Evolutionary conservation across 148 eudicot species (phyloP), one percentile per base, ranked within the genome.

Genomic region (Amaranthus hypochondriacus): DNA sequence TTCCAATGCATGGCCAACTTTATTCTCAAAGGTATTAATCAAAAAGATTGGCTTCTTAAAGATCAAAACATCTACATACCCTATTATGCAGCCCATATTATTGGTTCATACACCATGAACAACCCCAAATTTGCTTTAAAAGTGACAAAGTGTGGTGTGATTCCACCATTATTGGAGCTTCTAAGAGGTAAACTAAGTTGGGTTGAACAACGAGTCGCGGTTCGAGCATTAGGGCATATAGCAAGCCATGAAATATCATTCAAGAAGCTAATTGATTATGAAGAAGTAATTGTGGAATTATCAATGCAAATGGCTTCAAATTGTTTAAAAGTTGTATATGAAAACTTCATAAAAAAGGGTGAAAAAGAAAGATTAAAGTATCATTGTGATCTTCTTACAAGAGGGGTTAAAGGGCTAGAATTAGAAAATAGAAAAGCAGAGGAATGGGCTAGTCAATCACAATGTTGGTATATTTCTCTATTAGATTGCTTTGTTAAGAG

Each of bases 391-490:
- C 77, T 92, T 80, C 89, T 92, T 4, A 89, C 98, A 44, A 86
- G 98, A 85, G 98, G 96, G 18, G 73, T 87, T 56, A 90, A 89
- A 56, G 98, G 91, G 49, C 49, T 81, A 4, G 90, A 86, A 47
- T 77, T 89, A 51, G 92, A 92, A 83, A 82, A 87, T 39, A 58
- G 85, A 42, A 92, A 92, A 52, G 98, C 92, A 4, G 98, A 90
- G 81, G 93, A 90, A 80, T 92, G 98, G 98, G 93, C 89, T 18
- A 89, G 93, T 74, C 96, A 92, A 70, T 79, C 89, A 4, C 98
- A 90, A 62, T 86, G 93, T 64, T 92, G 96, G 96, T 88, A 83
- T 51, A 68, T 92, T 48, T 82, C 84, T 77, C 82, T 92, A 65
- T 58, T 92, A 44, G 89, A 89, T 70, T 78, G 89, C 57, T 92